Conservation (phyloP, 805 yeast genomes). For the Cyberlindnera mycetangii region DNA sequence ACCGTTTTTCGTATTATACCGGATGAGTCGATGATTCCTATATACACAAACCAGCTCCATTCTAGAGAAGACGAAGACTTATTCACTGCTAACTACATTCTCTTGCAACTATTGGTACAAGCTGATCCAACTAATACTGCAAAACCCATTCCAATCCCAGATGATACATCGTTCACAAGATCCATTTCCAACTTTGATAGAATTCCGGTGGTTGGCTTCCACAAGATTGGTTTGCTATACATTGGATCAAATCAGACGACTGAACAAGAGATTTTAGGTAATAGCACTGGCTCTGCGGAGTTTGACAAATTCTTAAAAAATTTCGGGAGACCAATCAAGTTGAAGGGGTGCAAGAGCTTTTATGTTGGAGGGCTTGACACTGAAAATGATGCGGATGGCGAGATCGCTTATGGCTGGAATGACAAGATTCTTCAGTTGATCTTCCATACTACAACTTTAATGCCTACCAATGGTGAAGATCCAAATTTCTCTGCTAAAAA, state of each 20-base stretch:
- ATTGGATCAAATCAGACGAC: conserved; percentile 63
- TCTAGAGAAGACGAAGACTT: conserved; percentile 22
- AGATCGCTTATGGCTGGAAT: conserved; percentile 68
- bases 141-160: conserved; percentile 52
- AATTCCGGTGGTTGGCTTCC: conserved; percentile 73
- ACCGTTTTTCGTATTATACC: conserved; percentile 43
- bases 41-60: conserved; percentile 25
- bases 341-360: conserved; percentile 51
- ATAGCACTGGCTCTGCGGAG: conserved; percentile 58
- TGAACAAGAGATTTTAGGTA: conserved; percentile 64
- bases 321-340: conserved; percentile 58
- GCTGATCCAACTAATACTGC: conserved; percentile 31
- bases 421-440: conserved; percentile 69
- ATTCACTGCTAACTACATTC: conserved; percentile 43
- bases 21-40: conserved; percentile 37
- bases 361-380: conserved; percentile 81
- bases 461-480: conserved; percentile 56
- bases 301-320: conserved; percentile 57
- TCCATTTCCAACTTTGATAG: conserved; percentile 67
- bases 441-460: conserved; percentile 78
- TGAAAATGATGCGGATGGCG: conserved; percentile 68
- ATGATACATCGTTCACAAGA: conserved; percentile 41
- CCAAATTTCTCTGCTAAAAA: conserved; percentile 53
- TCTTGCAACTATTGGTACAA: conserved; percentile 50
- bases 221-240: conserved; percentile 75